Percentiles rank a stretch among this genome's conserved stretches.
These are phyloP conservation scores for Ottelia alismoides DNA, from an alignment of 106 monocot genomes.

Conservation along the genomic window DNA sequence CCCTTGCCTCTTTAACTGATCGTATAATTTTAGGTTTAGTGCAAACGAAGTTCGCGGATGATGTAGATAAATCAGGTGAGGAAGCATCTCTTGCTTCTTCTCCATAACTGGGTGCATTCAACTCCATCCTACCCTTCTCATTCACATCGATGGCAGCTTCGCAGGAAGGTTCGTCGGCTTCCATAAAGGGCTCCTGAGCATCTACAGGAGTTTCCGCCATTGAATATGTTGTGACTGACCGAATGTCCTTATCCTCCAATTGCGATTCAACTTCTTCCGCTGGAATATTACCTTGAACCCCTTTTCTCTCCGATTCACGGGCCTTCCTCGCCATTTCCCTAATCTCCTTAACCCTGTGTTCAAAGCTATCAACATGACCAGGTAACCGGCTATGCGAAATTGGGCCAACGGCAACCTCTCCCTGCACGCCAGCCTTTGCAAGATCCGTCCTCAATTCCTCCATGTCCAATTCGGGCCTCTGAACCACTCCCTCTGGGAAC, in stretches of 20 bases:
- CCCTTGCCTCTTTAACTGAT: slow-evolving; percentile 56
- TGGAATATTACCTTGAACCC: slow-evolving; percentile 9
- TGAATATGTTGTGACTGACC: not conserved
- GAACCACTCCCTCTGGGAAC: slow-evolving; percentile 3
- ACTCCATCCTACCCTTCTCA: not conserved
- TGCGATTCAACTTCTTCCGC: slow-evolving; percentile 5
- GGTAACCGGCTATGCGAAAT: not conserved
- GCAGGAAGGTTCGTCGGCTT: not conserved
- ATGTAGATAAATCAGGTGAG: slow-evolving; percentile 5
- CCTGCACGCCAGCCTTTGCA: slow-evolving; percentile 12
- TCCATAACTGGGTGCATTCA: not conserved
- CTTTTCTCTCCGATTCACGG: slow-evolving; percentile 29
- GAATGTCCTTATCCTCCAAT: slow-evolving; percentile 1
- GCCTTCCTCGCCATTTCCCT: slow-evolving; percentile 47
- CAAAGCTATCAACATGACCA: slow-evolving; percentile 23
- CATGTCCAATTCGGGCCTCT: slow-evolving; percentile 50
- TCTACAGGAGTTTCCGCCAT: not conserved
- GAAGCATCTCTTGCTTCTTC: slow-evolving; percentile 5
- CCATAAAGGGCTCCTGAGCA: not conserved
- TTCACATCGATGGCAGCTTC: not conserved
- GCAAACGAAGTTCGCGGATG: not conserved
- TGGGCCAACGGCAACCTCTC: slow-evolving; percentile 3
- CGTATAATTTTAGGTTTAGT: slow-evolving; percentile 36
- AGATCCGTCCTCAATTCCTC: slow-evolving; percentile 40
- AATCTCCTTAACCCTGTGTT: slow-evolving; percentile 39